A percentile compares a stretch with the other conserved stretches of the same genome.
Conservation (phyloP, 2,329 filamentous ascomycete species). For the Penicillium italicum region DNA sequence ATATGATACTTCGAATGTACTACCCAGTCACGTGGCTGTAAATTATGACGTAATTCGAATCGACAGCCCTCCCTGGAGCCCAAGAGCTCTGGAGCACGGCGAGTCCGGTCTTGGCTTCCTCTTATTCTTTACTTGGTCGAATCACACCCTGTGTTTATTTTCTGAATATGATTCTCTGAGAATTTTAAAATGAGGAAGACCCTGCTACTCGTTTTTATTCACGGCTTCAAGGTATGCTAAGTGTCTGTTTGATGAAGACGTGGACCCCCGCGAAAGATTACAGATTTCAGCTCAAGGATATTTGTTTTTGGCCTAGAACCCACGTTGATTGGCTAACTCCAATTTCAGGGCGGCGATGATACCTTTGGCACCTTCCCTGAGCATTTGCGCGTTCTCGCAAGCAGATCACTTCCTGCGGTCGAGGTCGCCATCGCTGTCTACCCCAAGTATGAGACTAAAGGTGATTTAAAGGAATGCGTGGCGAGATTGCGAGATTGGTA, state of each 20-base stretch:
- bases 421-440: constrained; percentile 44
- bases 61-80: background rate
- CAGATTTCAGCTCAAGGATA: background rate
- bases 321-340: constrained; percentile 2
- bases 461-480: constrained; percentile 47
- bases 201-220: constrained; percentile 47
- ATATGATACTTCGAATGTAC: background rate
- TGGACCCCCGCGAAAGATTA: constrained; percentile 1
- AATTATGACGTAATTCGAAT: constrained; percentile 3
- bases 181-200: constrained; percentile 42
- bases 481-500: constrained; percentile 48
- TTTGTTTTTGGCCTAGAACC: background rate
- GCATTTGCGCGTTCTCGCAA: constrained; percentile 41
- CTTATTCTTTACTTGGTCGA: background rate
- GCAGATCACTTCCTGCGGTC: constrained; percentile 43
- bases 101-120: background rate
- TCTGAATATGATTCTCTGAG: constrained; percentile 1
- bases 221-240: constrained; percentile 46
- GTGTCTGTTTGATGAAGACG: background rate
- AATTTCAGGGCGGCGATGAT: constrained; percentile 45
- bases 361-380: constrained; percentile 49
- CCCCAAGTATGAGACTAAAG: constrained; percentile 50
- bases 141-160: background rate
- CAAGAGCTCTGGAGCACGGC: too few species aligned
- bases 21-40: background rate